Base-by-base conservation (phyloP, 257 asterid genomes). In the Ligustrum vulgare region DNA sequence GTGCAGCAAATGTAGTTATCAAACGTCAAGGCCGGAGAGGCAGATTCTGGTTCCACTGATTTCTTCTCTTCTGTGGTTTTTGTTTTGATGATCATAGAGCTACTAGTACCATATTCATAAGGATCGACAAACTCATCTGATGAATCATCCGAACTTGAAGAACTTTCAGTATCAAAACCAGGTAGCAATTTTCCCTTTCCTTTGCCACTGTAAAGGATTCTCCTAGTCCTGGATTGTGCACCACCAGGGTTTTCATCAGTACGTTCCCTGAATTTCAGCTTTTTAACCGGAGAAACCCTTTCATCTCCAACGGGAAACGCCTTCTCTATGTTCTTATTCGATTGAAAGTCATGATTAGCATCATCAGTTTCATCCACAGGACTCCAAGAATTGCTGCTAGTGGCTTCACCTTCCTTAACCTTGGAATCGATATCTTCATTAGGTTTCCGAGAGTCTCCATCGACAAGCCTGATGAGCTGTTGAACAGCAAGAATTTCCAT, bases 1-100 rank as follows among this genome's bases (percentile, higher is more conserved):
- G 15, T 64, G 68, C 2, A 68, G 68, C 94, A 88, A 18, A 6
- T 37, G 78, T 72, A 69, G 10, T 76, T 80, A 16, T 31, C 70
- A 1, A 34, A 31, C 11, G 69, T 31, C 15, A 36, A 8, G 3
- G 56, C 49, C 47, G 16, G 47, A 41, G 47, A 1, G 47, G 47
- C 15, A 10, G 47, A 41, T 41, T 41, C 47, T 41, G 16, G 16
- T 41, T 41, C 47, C 47, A 41, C 11, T 41, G 47, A 35, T 18
- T 18, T 67, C 33, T 47, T 37, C 39, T 51, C 43, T 23, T 5
- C 15, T 45, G 9, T 70, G 63, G 10, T 72, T 54, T 65, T 70
- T 16, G 13, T 62, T 10, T 45, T 18, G 4, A 23, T 67, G 22
- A 8, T n/a, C 45, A 6, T 20, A 56, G 12, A n/a, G 31, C 64